Conservation (phyloP, 108 stramenopile genomes). For the Cylindrotheca closterium region DNA sequence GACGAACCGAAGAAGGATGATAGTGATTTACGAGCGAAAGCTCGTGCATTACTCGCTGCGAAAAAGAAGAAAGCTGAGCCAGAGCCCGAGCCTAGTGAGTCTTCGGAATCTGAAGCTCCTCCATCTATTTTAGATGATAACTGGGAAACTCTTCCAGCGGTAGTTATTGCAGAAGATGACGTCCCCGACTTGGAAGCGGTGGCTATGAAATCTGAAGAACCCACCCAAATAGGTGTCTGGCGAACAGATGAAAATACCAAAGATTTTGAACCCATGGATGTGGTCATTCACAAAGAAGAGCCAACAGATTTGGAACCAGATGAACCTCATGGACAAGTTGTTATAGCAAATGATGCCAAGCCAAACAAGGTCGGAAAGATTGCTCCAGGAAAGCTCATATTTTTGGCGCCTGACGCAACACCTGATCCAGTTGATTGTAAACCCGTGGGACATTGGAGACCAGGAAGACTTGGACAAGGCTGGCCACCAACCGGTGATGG, state of each 20-base stretch:
- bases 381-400: neutral
- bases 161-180: neutral
- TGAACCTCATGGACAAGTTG: conserved; percentile 3
- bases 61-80: neutral
- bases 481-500: neutral
- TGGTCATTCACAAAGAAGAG: neutral
- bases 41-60: neutral
- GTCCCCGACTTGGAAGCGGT: neutral
- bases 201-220: neutral
- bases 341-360: neutral
- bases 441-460: neutral
- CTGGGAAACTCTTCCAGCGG: neutral
- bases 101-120: neutral
- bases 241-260: neutral
- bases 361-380: conserved; percentile 3
- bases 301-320: neutral
- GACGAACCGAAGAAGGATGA: conserved; percentile 1
- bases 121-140: neutral
- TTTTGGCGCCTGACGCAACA: neutral
- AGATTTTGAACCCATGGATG: conserved; percentile 4
- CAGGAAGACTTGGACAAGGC: neutral
- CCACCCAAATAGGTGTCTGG: neutral
- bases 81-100: neutral
- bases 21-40: neutral
- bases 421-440: neutral